phyloP scores from a whole-genome alignment of 768 basidiomycete genomes.

The Cystobasidium tubakii region DNA sequence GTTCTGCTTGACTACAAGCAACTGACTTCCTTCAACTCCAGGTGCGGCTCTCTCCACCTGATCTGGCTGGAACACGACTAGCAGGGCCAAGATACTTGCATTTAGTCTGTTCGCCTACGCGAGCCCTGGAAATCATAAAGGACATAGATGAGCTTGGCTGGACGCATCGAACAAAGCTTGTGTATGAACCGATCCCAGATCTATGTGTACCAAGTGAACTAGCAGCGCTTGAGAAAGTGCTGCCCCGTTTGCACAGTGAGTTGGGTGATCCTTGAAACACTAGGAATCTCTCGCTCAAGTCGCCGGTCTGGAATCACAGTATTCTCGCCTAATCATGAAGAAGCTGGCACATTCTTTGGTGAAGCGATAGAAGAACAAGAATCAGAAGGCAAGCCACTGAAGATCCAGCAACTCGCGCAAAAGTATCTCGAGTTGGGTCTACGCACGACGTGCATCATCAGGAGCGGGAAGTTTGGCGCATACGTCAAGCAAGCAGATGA shows the following conservation, averaged over 20 bases:
- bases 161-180: constrained; percentile 57
- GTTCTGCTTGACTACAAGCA: background rate
- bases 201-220: constrained; percentile 74
- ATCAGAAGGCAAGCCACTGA: constrained; percentile 45
- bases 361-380: constrained; percentile 56
- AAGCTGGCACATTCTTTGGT: constrained; percentile 63
- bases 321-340: constrained; percentile 83
- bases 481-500: constrained; percentile 16
- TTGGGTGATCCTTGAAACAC: background rate
- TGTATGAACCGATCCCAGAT: constrained; percentile 85
- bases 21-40: background rate
- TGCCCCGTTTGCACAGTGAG: constrained; percentile 54
- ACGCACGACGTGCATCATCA: constrained; percentile 58
- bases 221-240: constrained; percentile 59
- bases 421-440: constrained; percentile 41
- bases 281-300: too few species aligned
- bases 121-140: constrained; percentile 63
- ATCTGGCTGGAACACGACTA: constrained; percentile 58
- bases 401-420: constrained; percentile 48
- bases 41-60: constrained; percentile 53
- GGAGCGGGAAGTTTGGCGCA: constrained; percentile 64
- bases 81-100: constrained; percentile 60
- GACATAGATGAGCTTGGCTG: constrained; percentile 56
- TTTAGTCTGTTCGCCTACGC: constrained; percentile 74
- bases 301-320: constrained; percentile 48